Conservation (phyloP, 176 grass and related monocot genomes). For the Alopecurus myosuroides region DNA sequence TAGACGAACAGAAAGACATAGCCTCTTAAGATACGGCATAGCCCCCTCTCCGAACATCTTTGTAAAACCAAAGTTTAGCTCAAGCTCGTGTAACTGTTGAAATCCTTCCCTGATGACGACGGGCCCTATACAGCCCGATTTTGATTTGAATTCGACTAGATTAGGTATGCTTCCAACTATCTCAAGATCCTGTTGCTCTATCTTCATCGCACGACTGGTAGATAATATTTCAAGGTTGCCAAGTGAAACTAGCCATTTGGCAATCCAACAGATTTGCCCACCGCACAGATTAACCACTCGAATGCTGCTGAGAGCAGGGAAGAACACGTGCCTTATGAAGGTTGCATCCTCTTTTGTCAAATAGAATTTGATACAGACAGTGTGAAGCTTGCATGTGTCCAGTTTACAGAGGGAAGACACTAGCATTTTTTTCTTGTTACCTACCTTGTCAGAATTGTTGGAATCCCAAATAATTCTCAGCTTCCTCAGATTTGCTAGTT, state of each 20-base stretch:
- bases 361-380: fast-evolving
- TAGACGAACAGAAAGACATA: too few species aligned
- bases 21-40: too few species aligned
- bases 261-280: neutral
- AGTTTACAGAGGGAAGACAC: neutral
- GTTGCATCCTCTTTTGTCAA: neutral
- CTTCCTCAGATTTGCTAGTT: neutral
- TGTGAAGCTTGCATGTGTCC: neutral
- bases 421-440: neutral
- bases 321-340: neutral
- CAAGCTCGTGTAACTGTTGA: neutral
- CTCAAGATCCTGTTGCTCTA: neutral
- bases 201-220: too few species aligned
- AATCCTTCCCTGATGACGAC: neutral
- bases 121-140: neutral
- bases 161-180: neutral
- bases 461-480: neutral
- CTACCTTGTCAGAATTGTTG: neutral
- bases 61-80: fast-evolving
- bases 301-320: neutral
- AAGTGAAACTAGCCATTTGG: neutral
- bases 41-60: too few species aligned
- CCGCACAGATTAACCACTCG: fast-evolving
- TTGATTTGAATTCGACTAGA: neutral
- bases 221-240: neutral